These are phyloP conservation scores for Niveomyces coronatus DNA, from an alignment of 2,329 filamentous ascomycete species.

Conservation along the genomic window DNA sequence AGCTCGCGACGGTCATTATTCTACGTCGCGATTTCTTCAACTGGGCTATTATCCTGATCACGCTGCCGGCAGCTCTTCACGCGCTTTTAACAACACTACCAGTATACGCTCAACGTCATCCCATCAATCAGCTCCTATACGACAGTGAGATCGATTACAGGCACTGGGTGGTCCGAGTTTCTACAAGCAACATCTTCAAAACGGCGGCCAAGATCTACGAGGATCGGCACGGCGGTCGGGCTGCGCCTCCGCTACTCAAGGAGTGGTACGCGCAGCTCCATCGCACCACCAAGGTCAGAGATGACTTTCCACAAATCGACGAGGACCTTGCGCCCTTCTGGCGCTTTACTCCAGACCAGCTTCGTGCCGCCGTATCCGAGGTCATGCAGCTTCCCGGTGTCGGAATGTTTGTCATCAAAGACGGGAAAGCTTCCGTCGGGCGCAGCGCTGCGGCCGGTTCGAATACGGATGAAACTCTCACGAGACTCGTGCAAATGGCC, in stretches of 20 bases:
- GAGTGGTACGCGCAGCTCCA: constrained; percentile 75
- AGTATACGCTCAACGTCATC: constrained; percentile 28
- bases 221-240: constrained; percentile 47
- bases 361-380: constrained; percentile 47
- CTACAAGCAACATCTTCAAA: constrained; percentile 34
- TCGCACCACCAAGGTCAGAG: constrained; percentile 62
- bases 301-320: constrained; percentile 73
- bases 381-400: constrained; percentile 32
- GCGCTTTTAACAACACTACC: constrained; percentile 26
- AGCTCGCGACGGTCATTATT: constrained; percentile 32
- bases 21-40: constrained; percentile 24
- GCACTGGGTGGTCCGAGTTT: constrained; percentile 38
- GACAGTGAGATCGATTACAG: constrained; percentile 35
- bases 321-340: constrained; percentile 68
- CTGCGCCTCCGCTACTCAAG: constrained; percentile 72
- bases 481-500: constrained; percentile 54
- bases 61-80: not conserved
- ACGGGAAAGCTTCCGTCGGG: constrained; percentile 42
- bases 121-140: constrained; percentile 40
- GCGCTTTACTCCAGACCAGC: constrained; percentile 56
- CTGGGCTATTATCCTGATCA: not conserved
- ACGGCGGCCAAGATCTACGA: constrained; percentile 39
- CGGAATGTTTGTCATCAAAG: constrained; percentile 45
- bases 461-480: constrained; percentile 25
- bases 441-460: constrained; percentile 25